Percentiles rank a stretch among this genome's conserved stretches.
Evolutionary conservation across 768 basidiomycete species (phyloP).

Genomic region (Pleurotus cornucopiae): DNA sequence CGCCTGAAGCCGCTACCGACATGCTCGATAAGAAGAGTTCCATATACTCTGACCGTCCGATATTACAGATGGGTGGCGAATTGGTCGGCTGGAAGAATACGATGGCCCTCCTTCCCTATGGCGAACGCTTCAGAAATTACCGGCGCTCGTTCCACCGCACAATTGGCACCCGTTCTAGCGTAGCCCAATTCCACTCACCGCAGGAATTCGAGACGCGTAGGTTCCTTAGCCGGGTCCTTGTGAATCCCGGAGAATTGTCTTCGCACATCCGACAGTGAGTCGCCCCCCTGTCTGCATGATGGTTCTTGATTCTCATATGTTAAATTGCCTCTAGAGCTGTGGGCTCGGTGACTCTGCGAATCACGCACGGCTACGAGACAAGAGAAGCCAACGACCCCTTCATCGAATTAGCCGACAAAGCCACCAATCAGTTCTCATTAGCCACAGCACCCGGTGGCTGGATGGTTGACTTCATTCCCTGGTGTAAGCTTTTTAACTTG

Average conservation of each 20-base stretch:
- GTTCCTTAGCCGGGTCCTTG: slow-evolving; percentile 43
- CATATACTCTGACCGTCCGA: slow-evolving; percentile 66
- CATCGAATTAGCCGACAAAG: slow-evolving; percentile 47
- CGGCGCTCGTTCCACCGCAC: slow-evolving; percentile 48
- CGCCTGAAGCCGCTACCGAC: slow-evolving; percentile 43
- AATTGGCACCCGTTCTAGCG: slow-evolving; percentile 39
- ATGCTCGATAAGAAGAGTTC: slow-evolving; percentile 66
- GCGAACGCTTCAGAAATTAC: slow-evolving; percentile 50
- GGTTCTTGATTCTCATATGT: slow-evolving; percentile 4
- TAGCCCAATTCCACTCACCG: slow-evolving; percentile 37
- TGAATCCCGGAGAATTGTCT: slow-evolving; percentile 42
- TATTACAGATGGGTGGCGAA: slow-evolving; percentile 49
- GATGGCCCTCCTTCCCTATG: slow-evolving; percentile 51
- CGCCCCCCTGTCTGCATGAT: background rate
- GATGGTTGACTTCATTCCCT: slow-evolving; percentile 48
- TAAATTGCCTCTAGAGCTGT: slow-evolving; percentile 30
- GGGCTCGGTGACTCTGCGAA: slow-evolving; percentile 49
- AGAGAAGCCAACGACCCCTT: slow-evolving; percentile 48
- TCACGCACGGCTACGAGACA: slow-evolving; percentile 52
- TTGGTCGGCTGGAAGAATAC: slow-evolving; percentile 57
- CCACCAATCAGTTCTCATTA: slow-evolving; percentile 51
- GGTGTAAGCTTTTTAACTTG: slow-evolving; percentile 26
- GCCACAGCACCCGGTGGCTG: slow-evolving; percentile 49
- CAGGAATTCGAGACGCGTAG: slow-evolving; percentile 44
- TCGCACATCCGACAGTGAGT: slow-evolving; percentile 45